These are phyloP conservation scores for Berkeleyomyces basicola DNA, from an alignment of 2,329 filamentous ascomycete genomes.

Conservation along the genomic window DNA sequence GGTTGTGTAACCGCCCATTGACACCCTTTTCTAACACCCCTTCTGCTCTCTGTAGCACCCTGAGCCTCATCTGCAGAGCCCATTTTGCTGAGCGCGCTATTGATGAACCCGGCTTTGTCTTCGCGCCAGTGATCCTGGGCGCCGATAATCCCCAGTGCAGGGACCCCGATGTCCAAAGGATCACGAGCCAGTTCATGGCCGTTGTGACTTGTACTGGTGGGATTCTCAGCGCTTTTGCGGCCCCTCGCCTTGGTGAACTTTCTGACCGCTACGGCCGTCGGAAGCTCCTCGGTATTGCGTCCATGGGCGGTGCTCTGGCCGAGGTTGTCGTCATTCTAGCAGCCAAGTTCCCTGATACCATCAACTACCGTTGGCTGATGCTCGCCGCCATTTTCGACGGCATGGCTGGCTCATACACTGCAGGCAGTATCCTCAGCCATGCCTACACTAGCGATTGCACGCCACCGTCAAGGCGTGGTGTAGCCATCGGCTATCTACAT, in stretches of 20 bases:
- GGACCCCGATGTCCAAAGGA: constrained; percentile 60
- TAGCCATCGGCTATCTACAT: constrained; percentile 79
- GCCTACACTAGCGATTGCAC: constrained; percentile 87
- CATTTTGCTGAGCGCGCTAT: constrained; percentile 43
- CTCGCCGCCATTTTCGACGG: constrained; percentile 67
- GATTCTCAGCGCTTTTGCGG: constrained; percentile 60
- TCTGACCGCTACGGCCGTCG: constrained; percentile 79
- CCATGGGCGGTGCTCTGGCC: constrained; percentile 53
- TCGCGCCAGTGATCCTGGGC: constrained; percentile 49
- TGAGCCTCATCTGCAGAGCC: constrained; percentile 57
- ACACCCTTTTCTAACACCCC: not conserved
- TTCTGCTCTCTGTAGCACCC: not conserved
- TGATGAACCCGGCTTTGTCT: constrained; percentile 39
- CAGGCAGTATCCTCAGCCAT: constrained; percentile 57
- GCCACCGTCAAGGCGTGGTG: constrained; percentile 57
- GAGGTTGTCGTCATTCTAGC: constrained; percentile 68
- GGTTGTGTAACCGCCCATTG: too few relatives aligned
- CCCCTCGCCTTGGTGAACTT: constrained; percentile 66
- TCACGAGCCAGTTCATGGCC: constrained; percentile 61
- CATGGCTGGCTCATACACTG: constrained; percentile 73
- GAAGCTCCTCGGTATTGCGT: constrained; percentile 54
- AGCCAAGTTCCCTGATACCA: constrained; percentile 52
- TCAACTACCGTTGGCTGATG: constrained; percentile 67
- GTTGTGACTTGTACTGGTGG: constrained; percentile 60
- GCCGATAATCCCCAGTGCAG: constrained; percentile 64